Evolutionary conservation across 2,329 filamentous ascomycete genomes (phyloP), one percentile per base, ranked within the genome.

Genomic region (Phoma herbarum): DNA sequence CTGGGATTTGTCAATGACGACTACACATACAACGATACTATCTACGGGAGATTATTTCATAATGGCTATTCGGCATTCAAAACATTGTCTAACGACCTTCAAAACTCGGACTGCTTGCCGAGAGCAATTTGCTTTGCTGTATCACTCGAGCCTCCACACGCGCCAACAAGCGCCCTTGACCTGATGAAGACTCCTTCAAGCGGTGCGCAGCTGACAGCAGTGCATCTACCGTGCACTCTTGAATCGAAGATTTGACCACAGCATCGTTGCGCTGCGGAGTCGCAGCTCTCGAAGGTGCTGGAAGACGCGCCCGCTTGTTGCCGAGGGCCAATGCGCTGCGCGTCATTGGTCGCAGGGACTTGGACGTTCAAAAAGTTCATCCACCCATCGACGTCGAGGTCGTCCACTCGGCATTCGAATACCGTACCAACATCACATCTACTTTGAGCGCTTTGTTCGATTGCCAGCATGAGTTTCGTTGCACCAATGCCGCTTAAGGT

Each of bases 401-500:
- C 9, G 55, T 20, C 49, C 10, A 47, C 41, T 37, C 20, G 33
- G 28, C 48, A 53, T 35, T 41, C 33, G 39, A 42, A 31, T 41
- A 59, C 45, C 48, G 58, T 56, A 37, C 22, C 41, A 53, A n/a
- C 57, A 62, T 61, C 59, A 67, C 62, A 51, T 59, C 63, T 59
- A 60, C 55, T 64, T 45, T 22, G 41, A 52, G 52, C 31, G 43
- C 46, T 47, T 41, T 18, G 28, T 43, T 35, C 29, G 29, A 23
- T 14, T 29, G 35, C 29, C 54, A 75, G 47, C 12, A 78, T 78
- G 76, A 77, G 71, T 63, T 65, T 77, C 46, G 66, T 65, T 57
- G 72, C 70, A 47, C 74, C 74, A 33, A 57, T 75, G 60, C 71
- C 74, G 48, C 63, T 76, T 58, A 75, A 72, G 56, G 69, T 68